Base-by-base conservation (phyloP, 495 filamentous ascomycete species). In the Xylaria palmicola region DNA sequence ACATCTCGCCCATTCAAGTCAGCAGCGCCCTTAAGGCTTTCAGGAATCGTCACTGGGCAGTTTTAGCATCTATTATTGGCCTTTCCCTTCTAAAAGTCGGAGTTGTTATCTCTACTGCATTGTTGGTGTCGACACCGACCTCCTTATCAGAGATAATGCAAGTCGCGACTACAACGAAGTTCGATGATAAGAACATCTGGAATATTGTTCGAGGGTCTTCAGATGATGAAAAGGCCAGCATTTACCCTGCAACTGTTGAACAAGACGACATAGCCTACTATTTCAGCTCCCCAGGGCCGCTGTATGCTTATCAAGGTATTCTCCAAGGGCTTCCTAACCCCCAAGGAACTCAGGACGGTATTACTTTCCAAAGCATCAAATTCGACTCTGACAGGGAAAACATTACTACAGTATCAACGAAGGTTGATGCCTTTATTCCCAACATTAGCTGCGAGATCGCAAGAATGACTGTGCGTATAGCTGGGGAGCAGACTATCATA, bases 1-100 rank as follows among this genome's bases (percentile, higher is more conserved):
- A 71, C 26, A 20, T 71, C 3, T 52, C 51, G 8, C 51, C 51
- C 1, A 3, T 41, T 5, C 19, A 40, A 41, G 4, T 55, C 36
- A 55, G 6, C 2, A 41, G 20, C 10, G 6, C 27, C 9, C 27
- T 9, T 17, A 26, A 13, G n/a, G 51, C 51, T 7, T 24, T 22
- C 0, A 39, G 3, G 27, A 55, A 41, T 12, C 36, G 36, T 13
- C 51, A 55, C n/a, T 40, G 34, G 36, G 19, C 51, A 3, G 51
- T 55, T 15, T 4, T 15, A 9, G 34, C 51, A 27, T 55, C 51
- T n/a, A n/a, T n/a, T n/a, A n/a, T n/a, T n/a, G n/a, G n/a, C n/a
- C n/a, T n/a, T n/a, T n/a, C n/a, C n/a, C n/a, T n/a, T n/a, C n/a
- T n/a, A n/a, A n/a, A n/a, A n/a, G n/a, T n/a, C n/a, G n/a, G n/a